Evolutionary conservation across 2,329 filamentous ascomycete genomes (phyloP).

Genomic region (Macrophomina phaseolina): DNA sequence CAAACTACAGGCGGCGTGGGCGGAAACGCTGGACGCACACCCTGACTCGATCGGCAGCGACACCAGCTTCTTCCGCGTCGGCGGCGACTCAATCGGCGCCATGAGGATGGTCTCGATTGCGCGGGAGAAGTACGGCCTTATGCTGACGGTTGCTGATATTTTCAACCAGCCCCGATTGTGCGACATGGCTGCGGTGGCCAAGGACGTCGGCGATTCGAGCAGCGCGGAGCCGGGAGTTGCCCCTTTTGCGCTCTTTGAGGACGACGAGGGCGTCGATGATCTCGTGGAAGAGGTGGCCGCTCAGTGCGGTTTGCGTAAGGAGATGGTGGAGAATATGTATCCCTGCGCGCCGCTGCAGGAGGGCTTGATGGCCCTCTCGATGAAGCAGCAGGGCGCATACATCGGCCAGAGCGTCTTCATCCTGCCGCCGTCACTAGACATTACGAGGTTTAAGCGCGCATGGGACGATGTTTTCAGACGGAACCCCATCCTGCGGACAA

Average conservation of each 20-base stretch:
- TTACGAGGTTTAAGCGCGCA: constrained; percentile 49
- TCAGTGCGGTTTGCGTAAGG: constrained; percentile 2
- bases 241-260: constrained; percentile 3
- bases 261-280: constrained; percentile 28
- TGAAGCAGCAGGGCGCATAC: constrained; percentile 59
- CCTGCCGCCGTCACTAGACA: constrained; percentile 34
- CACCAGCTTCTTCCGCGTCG: constrained; percentile 48
- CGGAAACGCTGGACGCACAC: constrained; percentile 23
- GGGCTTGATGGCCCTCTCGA: constrained; percentile 60
- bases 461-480: constrained; percentile 54
- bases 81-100: constrained; percentile 43
- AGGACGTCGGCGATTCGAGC: constrained; percentile 24
- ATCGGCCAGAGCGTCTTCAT: constrained; percentile 44
- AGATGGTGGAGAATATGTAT: constrained; percentile 56
- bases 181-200: constrained; percentile 33
- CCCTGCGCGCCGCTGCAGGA: constrained; percentile 63
- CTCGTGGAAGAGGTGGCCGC: constrained; percentile 30
- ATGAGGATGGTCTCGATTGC: constrained; percentile 2
- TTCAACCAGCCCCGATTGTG: constrained; percentile 31
- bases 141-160: constrained; percentile 32
- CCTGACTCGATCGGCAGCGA: constrained; percentile 38
- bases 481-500: constrained; percentile 55
- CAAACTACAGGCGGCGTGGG: constrained; percentile 36
- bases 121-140: constrained; percentile 25
- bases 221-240: neutral